These are phyloP conservation scores for Sporobolomyces phaffii DNA, from an alignment of 768 basidiomycete genomes.

Conservation along the genomic window DNA sequence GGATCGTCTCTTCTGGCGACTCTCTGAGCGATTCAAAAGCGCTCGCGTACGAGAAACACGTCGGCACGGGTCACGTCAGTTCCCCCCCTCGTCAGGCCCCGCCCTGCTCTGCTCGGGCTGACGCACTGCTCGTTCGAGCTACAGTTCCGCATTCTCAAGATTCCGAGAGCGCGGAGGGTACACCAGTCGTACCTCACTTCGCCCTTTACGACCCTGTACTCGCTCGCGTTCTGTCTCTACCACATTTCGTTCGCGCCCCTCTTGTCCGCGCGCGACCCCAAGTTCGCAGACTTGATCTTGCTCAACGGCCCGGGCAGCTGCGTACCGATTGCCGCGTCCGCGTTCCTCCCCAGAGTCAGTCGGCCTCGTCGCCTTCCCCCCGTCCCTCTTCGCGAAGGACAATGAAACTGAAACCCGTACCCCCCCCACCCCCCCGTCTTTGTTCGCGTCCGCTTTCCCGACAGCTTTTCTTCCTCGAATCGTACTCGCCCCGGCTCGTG, in stretches of 20 bases:
- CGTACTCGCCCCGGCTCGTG: conserved; percentile 51
- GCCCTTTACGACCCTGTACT: conserved; percentile 59
- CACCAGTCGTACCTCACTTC: conserved; percentile 72
- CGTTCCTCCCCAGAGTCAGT: conserved; percentile 46
- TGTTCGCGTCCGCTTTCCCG: neutral
- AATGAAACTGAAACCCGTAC: too few species aligned
- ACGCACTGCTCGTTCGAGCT: neutral
- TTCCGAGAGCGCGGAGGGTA: conserved; percentile 82
- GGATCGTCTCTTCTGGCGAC: conserved; percentile 78
- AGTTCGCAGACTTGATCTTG: conserved; percentile 68
- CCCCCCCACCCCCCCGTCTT: too few species aligned
- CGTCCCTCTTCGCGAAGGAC: too few species aligned
- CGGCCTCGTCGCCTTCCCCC: neutral
- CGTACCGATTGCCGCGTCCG: conserved; percentile 65
- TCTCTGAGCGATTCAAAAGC: conserved; percentile 68
- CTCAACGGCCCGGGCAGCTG: conserved; percentile 96
- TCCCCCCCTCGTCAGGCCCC: neutral
- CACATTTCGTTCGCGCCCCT: conserved; percentile 57
- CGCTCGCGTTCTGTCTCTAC: conserved; percentile 60
- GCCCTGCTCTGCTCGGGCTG: neutral
- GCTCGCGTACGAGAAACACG: conserved; percentile 54
- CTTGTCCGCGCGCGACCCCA: conserved; percentile 18
- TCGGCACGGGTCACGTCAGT: conserved; percentile 23
- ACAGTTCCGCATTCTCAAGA: conserved; percentile 56
- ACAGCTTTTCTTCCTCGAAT: conserved; percentile 64